Conservation (phyloP, 2,329 filamentous ascomycete species). For the Lachnellula suecica region DNA sequence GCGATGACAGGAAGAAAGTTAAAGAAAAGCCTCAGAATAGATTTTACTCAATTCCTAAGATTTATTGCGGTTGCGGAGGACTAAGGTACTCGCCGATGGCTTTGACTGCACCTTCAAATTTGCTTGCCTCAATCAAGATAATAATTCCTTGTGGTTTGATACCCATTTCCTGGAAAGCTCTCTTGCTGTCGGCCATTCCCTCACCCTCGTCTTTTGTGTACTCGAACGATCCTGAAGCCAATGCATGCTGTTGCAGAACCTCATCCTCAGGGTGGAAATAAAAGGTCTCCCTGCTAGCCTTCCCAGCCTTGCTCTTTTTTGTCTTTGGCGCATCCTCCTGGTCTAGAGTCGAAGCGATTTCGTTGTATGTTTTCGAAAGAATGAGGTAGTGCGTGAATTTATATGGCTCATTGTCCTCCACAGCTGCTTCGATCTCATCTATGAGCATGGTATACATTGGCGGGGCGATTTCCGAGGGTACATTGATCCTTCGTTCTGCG, state of each 20-base stretch:
- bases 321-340: constrained; percentile 59
- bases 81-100: constrained; percentile 74
- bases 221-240: constrained; percentile 68
- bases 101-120: constrained; percentile 74
- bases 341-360: constrained; percentile 80
- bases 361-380: constrained; percentile 87
- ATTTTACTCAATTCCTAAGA: not conserved
- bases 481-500: constrained; percentile 94
- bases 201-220: constrained; percentile 79
- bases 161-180: constrained; percentile 91
- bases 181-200: constrained; percentile 82
- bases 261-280: constrained; percentile 98
- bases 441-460: constrained; percentile 94
- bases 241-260: constrained; percentile 73
- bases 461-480: constrained; percentile 88
- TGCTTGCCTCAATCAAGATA: constrained; percentile 80
- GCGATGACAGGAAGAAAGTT: no score
- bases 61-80: constrained; percentile 46
- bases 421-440: constrained; percentile 85
- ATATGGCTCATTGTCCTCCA: constrained; percentile 90
- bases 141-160: constrained; percentile 81
- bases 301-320: constrained; percentile 67
- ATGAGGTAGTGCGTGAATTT: constrained; percentile 91
- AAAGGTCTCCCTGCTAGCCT: constrained; percentile 63
- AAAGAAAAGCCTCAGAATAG: not conserved